Evolutionary conservation across 139 green algal genomes (phyloP).

Genomic region (Astrephomene gubernaculifera): DNA sequence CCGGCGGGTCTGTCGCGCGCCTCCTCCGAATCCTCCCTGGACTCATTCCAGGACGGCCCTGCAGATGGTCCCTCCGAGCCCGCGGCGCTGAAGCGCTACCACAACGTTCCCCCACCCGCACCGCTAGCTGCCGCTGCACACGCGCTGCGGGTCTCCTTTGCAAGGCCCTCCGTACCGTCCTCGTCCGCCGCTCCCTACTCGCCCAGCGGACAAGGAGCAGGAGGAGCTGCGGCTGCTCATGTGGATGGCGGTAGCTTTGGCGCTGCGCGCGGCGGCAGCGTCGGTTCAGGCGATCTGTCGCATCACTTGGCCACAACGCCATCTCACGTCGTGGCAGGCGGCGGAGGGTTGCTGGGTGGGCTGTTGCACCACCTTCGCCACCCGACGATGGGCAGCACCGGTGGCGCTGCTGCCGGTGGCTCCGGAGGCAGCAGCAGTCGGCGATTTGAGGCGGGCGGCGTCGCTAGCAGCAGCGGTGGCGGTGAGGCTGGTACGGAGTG

Average conservation of each 20-base stretch:
- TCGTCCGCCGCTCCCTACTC: background rate
- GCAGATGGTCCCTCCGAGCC: constrained; percentile 24
- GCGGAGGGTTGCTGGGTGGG: background rate
- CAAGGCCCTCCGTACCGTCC: background rate
- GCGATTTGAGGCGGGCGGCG: no score
- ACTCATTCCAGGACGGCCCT: constrained; percentile 38
- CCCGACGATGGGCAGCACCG: background rate
- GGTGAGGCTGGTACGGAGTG: background rate
- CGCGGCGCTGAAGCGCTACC: constrained; percentile 3
- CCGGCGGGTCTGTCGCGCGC: constrained; percentile 13
- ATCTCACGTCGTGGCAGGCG: background rate
- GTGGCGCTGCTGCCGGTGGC: background rate
- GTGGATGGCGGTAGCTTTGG: background rate
- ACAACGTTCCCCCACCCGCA: constrained; percentile 29
- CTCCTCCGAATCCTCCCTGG: constrained; percentile 25
- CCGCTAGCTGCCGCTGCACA: constrained; percentile 6
- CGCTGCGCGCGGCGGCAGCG: background rate
- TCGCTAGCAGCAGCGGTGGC: background rate
- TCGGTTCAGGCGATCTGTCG: constrained; percentile 1
- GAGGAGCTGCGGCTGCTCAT: no score
- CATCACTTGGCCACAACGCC: background rate
- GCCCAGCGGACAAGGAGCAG: background rate
- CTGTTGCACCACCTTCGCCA: constrained; percentile 7
- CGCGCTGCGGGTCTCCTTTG: background rate
- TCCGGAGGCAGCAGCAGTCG: background rate